phyloP scores from a whole-genome alignment of 2,329 filamentous ascomycete genomes.

The Penicillium psychrosexuale region DNA sequence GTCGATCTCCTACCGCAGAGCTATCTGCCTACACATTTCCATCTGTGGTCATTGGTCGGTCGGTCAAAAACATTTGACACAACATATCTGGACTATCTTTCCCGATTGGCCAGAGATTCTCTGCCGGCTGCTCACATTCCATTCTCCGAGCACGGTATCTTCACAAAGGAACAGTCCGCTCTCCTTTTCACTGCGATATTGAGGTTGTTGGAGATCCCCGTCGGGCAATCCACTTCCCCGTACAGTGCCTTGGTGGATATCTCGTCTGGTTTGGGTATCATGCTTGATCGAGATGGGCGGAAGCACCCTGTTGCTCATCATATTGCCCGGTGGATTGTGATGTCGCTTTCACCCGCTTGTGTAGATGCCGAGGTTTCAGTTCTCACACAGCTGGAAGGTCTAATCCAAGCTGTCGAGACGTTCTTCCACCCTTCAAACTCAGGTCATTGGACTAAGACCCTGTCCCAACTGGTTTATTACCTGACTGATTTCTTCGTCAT shows the following conservation, averaged over 20 bases:
- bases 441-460: conserved; percentile 81
- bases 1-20: conserved; percentile 79
- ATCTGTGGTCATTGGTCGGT: conserved; percentile 90
- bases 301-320: conserved; percentile 91
- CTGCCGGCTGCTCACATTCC: conserved; percentile 70
- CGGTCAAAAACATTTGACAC: conserved; percentile 84
- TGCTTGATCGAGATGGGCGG: conserved; percentile 87
- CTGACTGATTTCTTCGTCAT: conserved; percentile 95
- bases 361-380: conserved; percentile 75
- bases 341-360: conserved; percentile 84
- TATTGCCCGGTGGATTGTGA: conserved; percentile 87
- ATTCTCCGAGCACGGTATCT: conserved; percentile 85
- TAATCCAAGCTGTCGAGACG: conserved; percentile 93
- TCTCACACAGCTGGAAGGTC: conserved; percentile 77
- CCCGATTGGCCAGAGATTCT: conserved; percentile 80
- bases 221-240: conserved; percentile 90
- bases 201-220: conserved; percentile 87
- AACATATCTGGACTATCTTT: conserved; percentile 85
- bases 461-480: conserved; percentile 88
- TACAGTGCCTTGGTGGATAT: conserved; percentile 80
- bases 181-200: conserved; percentile 90
- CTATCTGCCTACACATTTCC: conserved; percentile 91
- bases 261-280: conserved; percentile 74
- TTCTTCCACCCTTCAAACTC: conserved; percentile 99
- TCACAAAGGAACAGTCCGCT: conserved; percentile 85